Evolutionary conservation across 768 basidiomycete species (phyloP).

Genomic region (Lactarius trivialis): DNA sequence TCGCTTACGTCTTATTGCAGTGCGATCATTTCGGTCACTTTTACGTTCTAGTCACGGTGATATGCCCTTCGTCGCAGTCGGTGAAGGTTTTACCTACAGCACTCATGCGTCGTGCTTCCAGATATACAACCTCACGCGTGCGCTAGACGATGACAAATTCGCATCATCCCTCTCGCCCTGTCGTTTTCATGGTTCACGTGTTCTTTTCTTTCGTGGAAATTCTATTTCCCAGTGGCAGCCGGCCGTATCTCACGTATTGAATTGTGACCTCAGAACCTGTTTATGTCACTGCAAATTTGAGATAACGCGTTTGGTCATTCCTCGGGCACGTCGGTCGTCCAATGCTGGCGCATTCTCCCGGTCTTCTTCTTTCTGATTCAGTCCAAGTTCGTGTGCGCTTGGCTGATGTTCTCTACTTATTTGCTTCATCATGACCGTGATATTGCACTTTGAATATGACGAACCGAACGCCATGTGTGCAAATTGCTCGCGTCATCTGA

Average conservation of each 20-base stretch:
- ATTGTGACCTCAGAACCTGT: conserved; percentile 2
- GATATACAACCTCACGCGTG: neutral
- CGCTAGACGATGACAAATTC: neutral
- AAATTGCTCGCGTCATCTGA: too few relatives aligned
- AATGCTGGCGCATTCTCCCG: neutral
- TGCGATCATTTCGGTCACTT: neutral
- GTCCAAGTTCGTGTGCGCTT: neutral
- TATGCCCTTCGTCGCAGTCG: neutral
- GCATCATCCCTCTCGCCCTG: conserved; percentile 1
- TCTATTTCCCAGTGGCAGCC: neutral
- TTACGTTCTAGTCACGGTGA: neutral
- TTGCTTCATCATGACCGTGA: neutral
- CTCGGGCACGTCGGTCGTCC: neutral
- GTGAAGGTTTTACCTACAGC: neutral
- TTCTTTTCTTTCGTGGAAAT: neutral
- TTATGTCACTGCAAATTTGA: neutral
- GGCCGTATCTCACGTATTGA: neutral
- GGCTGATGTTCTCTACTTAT: neutral
- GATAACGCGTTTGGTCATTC: neutral
- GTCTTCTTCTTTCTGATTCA: neutral
- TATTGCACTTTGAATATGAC: neutral
- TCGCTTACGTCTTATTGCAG: neutral
- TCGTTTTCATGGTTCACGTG: neutral
- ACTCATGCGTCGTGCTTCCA: neutral
- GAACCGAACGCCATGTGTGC: neutral